Evolutionary conservation across 2,329 filamentous ascomycete genomes (phyloP).

Genomic region (Cytospora mali): DNA sequence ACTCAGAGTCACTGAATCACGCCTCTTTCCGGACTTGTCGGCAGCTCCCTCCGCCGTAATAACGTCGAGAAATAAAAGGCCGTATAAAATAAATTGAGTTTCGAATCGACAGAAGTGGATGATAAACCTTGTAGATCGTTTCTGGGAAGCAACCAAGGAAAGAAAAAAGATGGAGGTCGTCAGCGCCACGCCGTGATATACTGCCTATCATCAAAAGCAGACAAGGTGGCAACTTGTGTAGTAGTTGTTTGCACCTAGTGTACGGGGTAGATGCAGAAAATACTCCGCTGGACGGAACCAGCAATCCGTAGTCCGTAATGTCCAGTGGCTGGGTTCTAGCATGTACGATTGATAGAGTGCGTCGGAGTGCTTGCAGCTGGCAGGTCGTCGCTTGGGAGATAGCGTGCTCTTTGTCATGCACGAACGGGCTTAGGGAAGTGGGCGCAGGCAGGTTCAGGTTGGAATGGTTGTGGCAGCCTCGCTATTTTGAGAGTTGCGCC

Average conservation of each 20-base stretch:
- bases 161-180: neutral
- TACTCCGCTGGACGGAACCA: slow-evolving; percentile 18
- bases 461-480: too few relatives aligned
- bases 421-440: slow-evolving; percentile 3
- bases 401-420: neutral
- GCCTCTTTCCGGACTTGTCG: neutral
- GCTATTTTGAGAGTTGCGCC: too few relatives aligned
- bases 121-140: neutral
- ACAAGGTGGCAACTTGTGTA: slow-evolving; percentile 8
- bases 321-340: slow-evolving; percentile 7
- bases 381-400: neutral
- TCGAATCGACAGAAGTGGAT: neutral
- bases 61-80: neutral
- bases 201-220: neutral
- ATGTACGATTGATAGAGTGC: slow-evolving; percentile 6
- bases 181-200: neutral
- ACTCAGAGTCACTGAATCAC: slow-evolving; percentile 2
- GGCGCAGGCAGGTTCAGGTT: too few relatives aligned
- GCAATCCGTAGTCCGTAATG: slow-evolving; percentile 5
- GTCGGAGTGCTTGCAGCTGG: slow-evolving; percentile 6
- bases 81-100: too few relatives aligned
- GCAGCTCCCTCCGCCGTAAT: neutral
- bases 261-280: neutral
- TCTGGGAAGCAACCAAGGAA: neutral
- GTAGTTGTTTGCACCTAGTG: too few relatives aligned